Evolutionary conservation across 1,284 basidiomycete genomes (phyloP), one percentile per base, ranked within the genome.

Genomic region (Agaricales sp.): DNA sequence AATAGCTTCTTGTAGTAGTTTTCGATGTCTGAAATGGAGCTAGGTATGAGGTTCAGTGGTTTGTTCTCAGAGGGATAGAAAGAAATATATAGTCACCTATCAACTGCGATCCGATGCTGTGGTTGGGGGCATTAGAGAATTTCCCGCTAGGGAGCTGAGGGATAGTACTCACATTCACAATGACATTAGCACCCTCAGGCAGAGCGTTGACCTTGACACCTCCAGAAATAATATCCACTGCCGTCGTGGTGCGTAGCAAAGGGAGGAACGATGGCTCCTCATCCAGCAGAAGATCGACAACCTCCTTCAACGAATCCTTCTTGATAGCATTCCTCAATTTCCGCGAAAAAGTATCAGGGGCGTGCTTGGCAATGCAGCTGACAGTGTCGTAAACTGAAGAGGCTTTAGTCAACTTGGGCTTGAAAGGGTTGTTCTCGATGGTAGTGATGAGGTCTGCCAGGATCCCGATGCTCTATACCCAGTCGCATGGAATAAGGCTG

Each of bases 381-480:
- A 57, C 57, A 2, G 30, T 35, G 30, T 35, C 30, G n/a, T 35
- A n/a, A n/a, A 35, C 30, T 35, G 30, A 35, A 35, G 30, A 35
- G 30, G 30, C n/a, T n/a, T 35, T 35, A n/a, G 30, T 11, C 6
- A 77, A 61, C 16, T 59, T 51, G 56, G 68, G 53, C 47, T 61
- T 37, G 57, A 69, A 66, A 0, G 77, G 73, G 52, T 75, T 61
- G 2, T 63, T 61, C 57, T 83, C 82, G 35, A 78, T 60, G 18
- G 70, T 65, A 2, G 71, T 70, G 37, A 83, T 63, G 11, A 82
- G 63, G 14, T 65, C 54, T 1, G 77, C 63, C 35, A 83, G 67
- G 41, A 79, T 69, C 12, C 80, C 79, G 37, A 84, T 82, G 6
- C 70, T 69, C 71, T 76, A 43, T 11, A 18, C n/a, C n/a, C n/a